Percentiles rank a stretch among this genome's conserved stretches.
Conservation (phyloP, 1,139 yeast species). For the Nadsonia starkeyi-henricii region DNA sequence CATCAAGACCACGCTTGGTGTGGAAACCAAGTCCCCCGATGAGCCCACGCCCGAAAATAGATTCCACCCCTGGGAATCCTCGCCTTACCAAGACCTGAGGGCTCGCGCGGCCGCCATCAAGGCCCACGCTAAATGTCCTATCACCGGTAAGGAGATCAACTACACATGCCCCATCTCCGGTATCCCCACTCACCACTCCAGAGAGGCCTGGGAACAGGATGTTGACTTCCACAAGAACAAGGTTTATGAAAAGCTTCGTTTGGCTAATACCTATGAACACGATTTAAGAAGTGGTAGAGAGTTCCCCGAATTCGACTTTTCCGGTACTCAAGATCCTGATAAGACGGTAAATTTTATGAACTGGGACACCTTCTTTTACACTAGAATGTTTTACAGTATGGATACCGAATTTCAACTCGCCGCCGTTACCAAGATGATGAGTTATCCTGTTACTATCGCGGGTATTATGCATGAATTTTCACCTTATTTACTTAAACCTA, state of each 20-base stretch:
- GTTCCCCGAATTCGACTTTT: conserved; percentile 91
- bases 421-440: conserved; percentile 84
- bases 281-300: conserved; percentile 87
- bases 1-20: conserved; percentile 42
- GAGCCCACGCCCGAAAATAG: conserved; percentile 54
- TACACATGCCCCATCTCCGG: conserved; percentile 90
- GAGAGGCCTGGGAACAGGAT: conserved; percentile 81
- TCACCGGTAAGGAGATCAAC: conserved; percentile 64
- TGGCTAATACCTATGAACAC: conserved; percentile 87
- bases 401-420: conserved; percentile 94
- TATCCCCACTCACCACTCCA: conserved; percentile 87
- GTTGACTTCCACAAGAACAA: conserved; percentile 52
- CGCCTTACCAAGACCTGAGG: conserved; percentile 78
- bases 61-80: conserved; percentile 78
- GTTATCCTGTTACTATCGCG: conserved; percentile 85
- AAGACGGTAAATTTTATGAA: conserved; percentile 61
- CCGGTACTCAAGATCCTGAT: conserved; percentile 66
- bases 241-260: conserved; percentile 59
- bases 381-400: conserved; percentile 89
- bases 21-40: conserved; percentile 49
- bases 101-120: conserved; percentile 85
- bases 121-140: conserved; percentile 83
- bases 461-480: conserved; percentile 71
- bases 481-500: conserved; percentile 68
- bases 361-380: conserved; percentile 91